Evolutionary conservation across 2,329 filamentous ascomycete genomes (phyloP), one percentile per base, ranked within the genome.

Genomic region (Apiospora aurea): DNA sequence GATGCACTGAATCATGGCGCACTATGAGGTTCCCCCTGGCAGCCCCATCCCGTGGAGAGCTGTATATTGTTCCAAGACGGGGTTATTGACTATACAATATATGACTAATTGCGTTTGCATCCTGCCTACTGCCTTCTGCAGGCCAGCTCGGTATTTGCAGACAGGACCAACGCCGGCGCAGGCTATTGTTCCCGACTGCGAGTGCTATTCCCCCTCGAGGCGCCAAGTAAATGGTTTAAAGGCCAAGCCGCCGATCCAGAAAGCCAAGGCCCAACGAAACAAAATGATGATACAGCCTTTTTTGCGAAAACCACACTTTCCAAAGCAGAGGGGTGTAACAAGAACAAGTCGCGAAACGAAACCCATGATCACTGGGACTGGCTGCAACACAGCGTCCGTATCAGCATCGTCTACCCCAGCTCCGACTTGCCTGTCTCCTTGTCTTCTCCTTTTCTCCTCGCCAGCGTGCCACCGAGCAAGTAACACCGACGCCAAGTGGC

Each of bases 221-320:
- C 13, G 57, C 57, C 57, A 64, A 64, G 57, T n/a, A 64, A 61
- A 61, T 61, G 34, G 57, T n/a, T 64, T 21, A 13, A 64, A 24
- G 34, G 34, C 57, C 29, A 64, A 41, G 34, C 21, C 57, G 57
- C n/a, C 57, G 57, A 64, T 64, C 57, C 57, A 41, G 57, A 64
- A 64, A 64, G 57, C 57, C 57, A 64, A 64, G 57, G 29, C 57
- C 34, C 57, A 64, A 64, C 57, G 57, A 64, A 64, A 64, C 57
- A 41, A 41, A 64, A n/a, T 13, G 34, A 64, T 41, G 57, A 64
- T 64, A 64, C 57, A n/a, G 18, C 57, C 53, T 34, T 61, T 61
- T 64, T n/a, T 8, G 21, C 8, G 2, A 21, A 16, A 41, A 64
- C 41, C 34, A 64, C 41, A 21, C 16, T 61, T 2, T 34, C 16